These are phyloP conservation scores for Carex parvula DNA, from an alignment of 176 grass and related monocot species.

Conservation along the genomic window DNA sequence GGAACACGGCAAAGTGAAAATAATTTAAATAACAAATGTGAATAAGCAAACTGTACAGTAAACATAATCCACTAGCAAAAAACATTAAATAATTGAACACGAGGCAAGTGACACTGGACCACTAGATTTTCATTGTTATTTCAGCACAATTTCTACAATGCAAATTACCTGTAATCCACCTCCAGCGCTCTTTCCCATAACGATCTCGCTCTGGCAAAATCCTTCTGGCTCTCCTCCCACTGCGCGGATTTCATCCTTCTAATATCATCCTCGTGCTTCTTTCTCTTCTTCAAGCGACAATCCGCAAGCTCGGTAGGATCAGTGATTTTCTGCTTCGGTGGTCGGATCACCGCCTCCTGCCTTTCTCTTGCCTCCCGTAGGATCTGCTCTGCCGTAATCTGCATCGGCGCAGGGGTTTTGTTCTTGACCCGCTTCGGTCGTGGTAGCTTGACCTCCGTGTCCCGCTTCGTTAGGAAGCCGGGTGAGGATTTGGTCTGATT, in stretches of 20 bases:
- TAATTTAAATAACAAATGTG: not conserved
- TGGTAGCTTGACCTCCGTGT: slow-evolving; percentile 81
- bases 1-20: not conserved
- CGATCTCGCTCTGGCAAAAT: slow-evolving; percentile 62
- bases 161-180: slow-evolving; percentile 15
- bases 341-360: slow-evolving; percentile 69
- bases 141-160: not conserved
- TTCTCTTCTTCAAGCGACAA: slow-evolving; percentile 68
- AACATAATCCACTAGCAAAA: not conserved
- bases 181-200: slow-evolving; percentile 75
- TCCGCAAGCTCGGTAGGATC: slow-evolving; percentile 63
- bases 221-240: slow-evolving; percentile 77
- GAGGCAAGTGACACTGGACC: not conserved
- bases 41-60: not conserved
- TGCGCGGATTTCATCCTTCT: slow-evolving; percentile 64
- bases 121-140: not conserved
- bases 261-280: slow-evolving; percentile 65
- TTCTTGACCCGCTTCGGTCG: slow-evolving; percentile 68
- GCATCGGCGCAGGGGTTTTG: slow-evolving; percentile 57
- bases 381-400: slow-evolving; percentile 88
- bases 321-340: slow-evolving; percentile 72
- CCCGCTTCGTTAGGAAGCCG: slow-evolving; percentile 60
- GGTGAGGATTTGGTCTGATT: slow-evolving; percentile 15
- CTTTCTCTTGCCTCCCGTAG: slow-evolving; percentile 62
- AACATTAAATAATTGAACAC: not conserved